Evolutionary conservation across 2,329 filamentous ascomycete species (phyloP), one percentile per base, ranked within the genome.

Genomic region (Pestalotiopsis sp.): DNA sequence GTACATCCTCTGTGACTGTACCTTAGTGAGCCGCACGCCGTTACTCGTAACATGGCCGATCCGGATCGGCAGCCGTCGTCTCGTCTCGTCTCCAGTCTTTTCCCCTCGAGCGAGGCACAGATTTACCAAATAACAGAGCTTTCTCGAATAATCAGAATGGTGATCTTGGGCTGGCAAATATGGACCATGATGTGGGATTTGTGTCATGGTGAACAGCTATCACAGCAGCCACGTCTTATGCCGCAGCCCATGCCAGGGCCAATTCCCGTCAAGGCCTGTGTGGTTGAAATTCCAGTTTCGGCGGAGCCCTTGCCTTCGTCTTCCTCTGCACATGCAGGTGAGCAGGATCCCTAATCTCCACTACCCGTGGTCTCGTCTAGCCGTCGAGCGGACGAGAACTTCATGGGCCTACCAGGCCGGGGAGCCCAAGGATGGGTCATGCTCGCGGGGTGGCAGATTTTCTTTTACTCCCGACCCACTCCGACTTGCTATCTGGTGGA

Each of bases 131-230:
- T 13, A 13, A 4, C 45, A 23, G 12, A 11, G 27, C 31, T 39
- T 14, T n/a, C 45, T 38, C 23, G 58, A 25, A 38, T 38, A 23
- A 23, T 11, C 63, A 63, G 39, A 64, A 45, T 65, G 63, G 20
- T 25, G 17, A 27, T 38, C 49, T 57, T 36, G 31, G n/a, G 13
- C 39, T 36, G 31, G 49, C 4, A 45, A 64, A 14, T 41, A 36
- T 36, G 59, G 27, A 62, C n/a, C 59, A 20, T 62, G n/a, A 70
- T 57, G 68, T 71, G 66, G 68, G 69, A 69, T 68, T 67, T 66
- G 68, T 52, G 57, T 68, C 67, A 67, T 65, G 71, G 57, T 31
- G 68, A 68, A 70, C 65, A 67, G 67, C 72, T 70, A n/a, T 55
- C 68, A 60, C 67, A 69, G 59, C 59, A 36, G n/a, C 31, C 67